Base-by-base conservation (phyloP, 176 grass and related monocot species). In the Musa beccarii region DNA sequence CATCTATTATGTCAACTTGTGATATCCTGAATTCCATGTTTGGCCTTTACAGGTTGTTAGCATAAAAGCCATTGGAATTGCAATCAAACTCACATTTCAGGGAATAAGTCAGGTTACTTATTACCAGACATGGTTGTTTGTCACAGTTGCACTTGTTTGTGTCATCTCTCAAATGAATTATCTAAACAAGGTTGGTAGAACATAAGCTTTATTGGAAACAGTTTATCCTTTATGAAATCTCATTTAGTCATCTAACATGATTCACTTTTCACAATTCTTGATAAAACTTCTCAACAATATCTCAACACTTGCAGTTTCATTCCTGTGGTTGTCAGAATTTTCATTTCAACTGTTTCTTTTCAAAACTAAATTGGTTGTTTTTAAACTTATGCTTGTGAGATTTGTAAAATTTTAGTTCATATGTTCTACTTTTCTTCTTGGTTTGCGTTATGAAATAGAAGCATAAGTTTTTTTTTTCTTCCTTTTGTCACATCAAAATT, bases 91-190 rank as follows among this genome's bases (percentile, higher is more conserved):
- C 81, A 99, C 95, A 22, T 12, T 94, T 57, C 84, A 91, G 73
- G 95, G 95, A 75, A 87, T 86, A 76, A 98, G 81, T 75, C 95
- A 98, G 78, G 43, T 89, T 50, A 79, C 80, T 68, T 93, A 93
- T 87, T 88, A 86, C 20, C 81, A 93, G 75, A 98, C 95, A 49
- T 98, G 90, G 94, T 57, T 92, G 68, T 99, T 99, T 84, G 82
- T 87, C 72, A 79, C 82, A 75, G 84, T 99, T 71, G 88, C 90
- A 64, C 59, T 91, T 66, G 52, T 91, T 43, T 99, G 88, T 55
- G 90, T 86, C 25, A 86, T 99, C 74, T 91, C 90, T 62, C 95
- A 99, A 79, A 75, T 99, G 74, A 99, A 94, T 79, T 99, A 99
- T 73, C 84, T 99, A 68, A 99, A 99, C 81, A 99, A 99, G 90